These are phyloP conservation scores for Hamigera avellanea DNA, from an alignment of 495 filamentous ascomycete species.

Conservation along the genomic window DNA sequence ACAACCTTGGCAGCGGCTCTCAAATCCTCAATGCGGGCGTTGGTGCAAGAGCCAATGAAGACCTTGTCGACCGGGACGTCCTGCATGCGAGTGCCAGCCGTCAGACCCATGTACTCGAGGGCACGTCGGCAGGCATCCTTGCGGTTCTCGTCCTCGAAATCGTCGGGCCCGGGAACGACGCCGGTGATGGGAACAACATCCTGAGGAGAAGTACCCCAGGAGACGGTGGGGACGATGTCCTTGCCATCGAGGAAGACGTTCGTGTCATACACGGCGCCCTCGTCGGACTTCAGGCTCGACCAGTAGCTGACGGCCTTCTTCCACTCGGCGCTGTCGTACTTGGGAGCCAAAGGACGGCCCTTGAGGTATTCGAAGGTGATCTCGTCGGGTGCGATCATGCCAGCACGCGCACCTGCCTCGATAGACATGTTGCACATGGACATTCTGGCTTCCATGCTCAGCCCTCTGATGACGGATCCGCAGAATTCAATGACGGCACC, in stretches of 20 bases:
- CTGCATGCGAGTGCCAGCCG: constrained; percentile 75
- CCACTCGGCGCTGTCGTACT: constrained; percentile 77
- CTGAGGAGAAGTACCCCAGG: constrained; percentile 95
- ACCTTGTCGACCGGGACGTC: constrained; percentile 88
- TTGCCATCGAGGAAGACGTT: constrained; percentile 81
- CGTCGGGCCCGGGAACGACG: constrained; percentile 77
- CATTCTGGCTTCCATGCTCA: constrained; percentile 98
- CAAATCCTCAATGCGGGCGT: constrained; percentile 92
- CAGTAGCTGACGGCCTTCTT: constrained; percentile 82
- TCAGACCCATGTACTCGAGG: constrained; percentile 93
- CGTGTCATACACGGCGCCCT: constrained; percentile 72
- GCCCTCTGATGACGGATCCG: constrained; percentile 74
- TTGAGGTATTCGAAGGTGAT: constrained; percentile 92
- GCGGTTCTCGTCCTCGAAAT: constrained; percentile 66
- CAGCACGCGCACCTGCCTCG: constrained; percentile 88
- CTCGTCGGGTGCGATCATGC: constrained; percentile 93
- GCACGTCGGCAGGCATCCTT: constrained; percentile 67
- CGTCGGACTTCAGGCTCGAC: constrained; percentile 74
- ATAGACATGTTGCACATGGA: constrained; percentile 99
- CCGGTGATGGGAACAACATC: constrained; percentile 91
- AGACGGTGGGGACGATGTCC: constrained; percentile 87
- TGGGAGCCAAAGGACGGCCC: constrained; percentile 77
- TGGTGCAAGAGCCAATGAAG: constrained; percentile 97
- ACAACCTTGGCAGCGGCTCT: constrained; percentile 78
- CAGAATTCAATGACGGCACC: constrained; percentile 95